Base-by-base conservation (phyloP, 1,139 yeast genomes). In the Pichia sp. region DNA sequence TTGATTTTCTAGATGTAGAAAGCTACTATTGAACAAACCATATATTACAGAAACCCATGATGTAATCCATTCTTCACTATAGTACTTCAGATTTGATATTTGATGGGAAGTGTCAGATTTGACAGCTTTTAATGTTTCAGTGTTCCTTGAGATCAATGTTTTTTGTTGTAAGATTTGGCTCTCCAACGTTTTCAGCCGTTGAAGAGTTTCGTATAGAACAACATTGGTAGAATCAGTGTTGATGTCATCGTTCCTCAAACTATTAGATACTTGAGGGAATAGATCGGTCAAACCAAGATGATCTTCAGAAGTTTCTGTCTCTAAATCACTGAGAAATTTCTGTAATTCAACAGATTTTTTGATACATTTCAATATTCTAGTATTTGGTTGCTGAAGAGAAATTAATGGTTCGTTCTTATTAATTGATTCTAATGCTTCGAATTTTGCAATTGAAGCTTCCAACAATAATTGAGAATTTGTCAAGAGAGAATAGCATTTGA, bases 11-110 rank as follows among this genome's bases (percentile, higher is more conserved):
- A 56, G 37, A 25, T 51, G 51, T 8, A 45, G 34, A 18, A 55
- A 43, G 10, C 49, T 53, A 7, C 59, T 45, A 25, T 46, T 51
- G 35, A 55, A 51, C 5, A 57, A 35, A 3, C 58, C 54, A 40
- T 52, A 57, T 1, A 56, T 41, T 2, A 51, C 52, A 1, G 60
- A 53, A 18, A 54, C 45, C 60, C 61, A 58, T 11, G 47, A 44
- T 23, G 42, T 49, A 1, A 53, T 31, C 54, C 53, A 50, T 28
- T 49, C 45, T n/a, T 52, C 53, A 38, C 50, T 50, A 11, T 37
- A 31, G 19, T 34, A 15, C 26, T 49, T 45, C 21, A 44, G 11
- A 11, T 40, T 40, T 3, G 36, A 21, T 9, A 44, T 20, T 26
- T 46, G 32, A 25, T 44, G 40, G 14, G 31, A 14, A 26, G 9